A percentile compares a stretch with the other conserved stretches of the same genome.
Conservation (phyloP, 306 rosid genomes). For the Acacia acuminata region DNA sequence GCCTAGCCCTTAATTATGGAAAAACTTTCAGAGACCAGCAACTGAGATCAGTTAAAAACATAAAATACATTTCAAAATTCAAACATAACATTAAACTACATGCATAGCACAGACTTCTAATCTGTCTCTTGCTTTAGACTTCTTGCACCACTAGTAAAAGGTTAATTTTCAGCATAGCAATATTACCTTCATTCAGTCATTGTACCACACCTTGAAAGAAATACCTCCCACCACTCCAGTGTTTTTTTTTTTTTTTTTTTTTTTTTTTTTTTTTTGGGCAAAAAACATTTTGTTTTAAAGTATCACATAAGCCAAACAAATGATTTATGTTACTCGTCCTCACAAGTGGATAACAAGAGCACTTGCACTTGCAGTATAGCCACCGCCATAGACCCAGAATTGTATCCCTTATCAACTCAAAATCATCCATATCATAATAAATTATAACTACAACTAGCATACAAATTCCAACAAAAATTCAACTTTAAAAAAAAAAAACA, state of each 20-base stretch:
- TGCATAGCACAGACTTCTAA: neutral
- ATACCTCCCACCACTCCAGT: neutral
- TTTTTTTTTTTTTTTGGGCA: too few relatives aligned
- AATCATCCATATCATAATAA: neutral
- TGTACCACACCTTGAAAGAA: neutral
- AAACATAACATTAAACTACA: neutral
- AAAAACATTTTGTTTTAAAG: too few relatives aligned
- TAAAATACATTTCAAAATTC: neutral
- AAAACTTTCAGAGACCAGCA: neutral
- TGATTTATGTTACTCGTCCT: neutral
- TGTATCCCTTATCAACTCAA: neutral
- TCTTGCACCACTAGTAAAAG: neutral
- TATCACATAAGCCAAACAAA: neutral
- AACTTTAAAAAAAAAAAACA: neutral
- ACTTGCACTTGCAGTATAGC: neutral
- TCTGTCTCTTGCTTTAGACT: neutral
- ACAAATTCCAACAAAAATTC: slow-evolving; percentile 18
- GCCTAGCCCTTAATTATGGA: slow-evolving; percentile 5
- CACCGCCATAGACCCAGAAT: neutral
- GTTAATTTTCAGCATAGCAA: neutral
- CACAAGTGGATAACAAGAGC: neutral
- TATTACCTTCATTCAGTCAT: neutral
- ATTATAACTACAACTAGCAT: slow-evolving; percentile 15
- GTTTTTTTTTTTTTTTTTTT: too few relatives aligned
- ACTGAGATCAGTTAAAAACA: neutral